Percentiles rank a stretch among this genome's conserved stretches.
Evolutionary conservation across 805 yeast species (phyloP).

Genomic region (Saturnispora saitoi): DNA sequence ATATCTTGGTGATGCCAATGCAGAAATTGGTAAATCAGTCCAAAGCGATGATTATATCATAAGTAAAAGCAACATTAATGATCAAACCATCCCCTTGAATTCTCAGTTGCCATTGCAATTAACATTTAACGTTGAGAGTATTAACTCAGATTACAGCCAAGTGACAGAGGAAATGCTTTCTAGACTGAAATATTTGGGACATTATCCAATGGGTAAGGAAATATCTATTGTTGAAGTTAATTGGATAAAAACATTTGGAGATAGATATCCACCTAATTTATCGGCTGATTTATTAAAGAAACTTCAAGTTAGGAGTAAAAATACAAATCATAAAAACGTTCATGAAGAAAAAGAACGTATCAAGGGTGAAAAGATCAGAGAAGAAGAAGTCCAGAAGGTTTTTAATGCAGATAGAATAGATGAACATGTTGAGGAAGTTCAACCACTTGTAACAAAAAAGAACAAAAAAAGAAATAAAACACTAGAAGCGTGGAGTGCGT

Average conservation of each 20-base stretch:
- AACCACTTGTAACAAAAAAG: not conserved
- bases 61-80: not conserved
- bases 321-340: constrained; percentile 38
- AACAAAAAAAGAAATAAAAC: constrained; percentile 29
- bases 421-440: not conserved
- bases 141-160: constrained; percentile 46
- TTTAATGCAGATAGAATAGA: constrained; percentile 1
- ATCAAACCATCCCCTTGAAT: constrained; percentile 26
- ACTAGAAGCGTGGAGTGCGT: constrained; percentile 16
- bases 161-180: constrained; percentile 49
- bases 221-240: constrained; percentile 78
- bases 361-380: constrained; percentile 13
- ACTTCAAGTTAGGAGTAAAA: constrained; percentile 47
- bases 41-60: not conserved
- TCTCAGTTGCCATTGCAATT: constrained; percentile 60
- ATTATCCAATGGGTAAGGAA: constrained; percentile 79
- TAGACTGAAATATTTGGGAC: constrained; percentile 65
- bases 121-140: constrained; percentile 49
- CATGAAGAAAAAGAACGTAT: constrained; percentile 43
- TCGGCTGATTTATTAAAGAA: constrained; percentile 43
- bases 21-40: not conserved
- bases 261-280: constrained; percentile 29
- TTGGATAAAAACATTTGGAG: constrained; percentile 39
- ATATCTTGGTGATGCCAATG: constrained; percentile 2
- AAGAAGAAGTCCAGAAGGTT: constrained; percentile 9